These are phyloP conservation scores for Talaromyces sp. DNA, from an alignment of 2,329 filamentous ascomycete species.

Conservation along the genomic window DNA sequence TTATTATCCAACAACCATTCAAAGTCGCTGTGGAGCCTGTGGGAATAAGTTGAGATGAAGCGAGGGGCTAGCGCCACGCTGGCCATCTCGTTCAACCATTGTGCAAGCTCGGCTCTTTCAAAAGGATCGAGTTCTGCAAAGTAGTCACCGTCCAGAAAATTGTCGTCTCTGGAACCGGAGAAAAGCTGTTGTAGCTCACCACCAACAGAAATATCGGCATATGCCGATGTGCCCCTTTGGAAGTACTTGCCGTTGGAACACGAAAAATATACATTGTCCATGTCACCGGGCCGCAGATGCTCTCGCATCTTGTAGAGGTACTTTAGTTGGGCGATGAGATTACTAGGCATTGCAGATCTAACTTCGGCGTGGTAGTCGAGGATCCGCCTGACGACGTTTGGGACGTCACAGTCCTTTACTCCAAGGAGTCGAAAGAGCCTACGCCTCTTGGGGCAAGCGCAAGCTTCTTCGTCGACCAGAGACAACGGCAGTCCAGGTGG, in stretches of 20 bases:
- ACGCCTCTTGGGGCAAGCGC: slow-evolving; percentile 3
- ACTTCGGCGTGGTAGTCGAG: background rate
- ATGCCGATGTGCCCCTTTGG: slow-evolving; percentile 2
- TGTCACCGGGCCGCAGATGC: slow-evolving; percentile 3
- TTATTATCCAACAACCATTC: slow-evolving; percentile 8
- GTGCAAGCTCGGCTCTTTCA: background rate
- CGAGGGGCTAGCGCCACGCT: slow-evolving; percentile 2
- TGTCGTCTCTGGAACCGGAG: slow-evolving; percentile 1
- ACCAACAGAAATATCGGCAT: slow-evolving; percentile 6
- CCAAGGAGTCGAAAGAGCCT: slow-evolving; percentile 6
- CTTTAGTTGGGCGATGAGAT: slow-evolving; percentile 7
- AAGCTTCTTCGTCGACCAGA: slow-evolving; percentile 8
- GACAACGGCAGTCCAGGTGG: slow-evolving; percentile 6
- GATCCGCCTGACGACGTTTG: slow-evolving; percentile 7
- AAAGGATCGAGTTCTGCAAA: slow-evolving; percentile 6
- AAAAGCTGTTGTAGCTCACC: slow-evolving; percentile 3
- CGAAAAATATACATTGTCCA: slow-evolving; percentile 3
- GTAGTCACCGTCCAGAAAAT: slow-evolving; percentile 6
- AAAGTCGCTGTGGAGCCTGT: slow-evolving; percentile 1
- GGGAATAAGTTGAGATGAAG: slow-evolving; percentile 3
- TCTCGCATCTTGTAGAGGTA: slow-evolving; percentile 5
- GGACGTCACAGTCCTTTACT: slow-evolving; percentile 6
- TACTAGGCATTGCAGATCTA: background rate
- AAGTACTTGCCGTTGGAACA: background rate
- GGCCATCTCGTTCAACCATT: slow-evolving; percentile 2